Evolutionary conservation across 495 filamentous ascomycete genomes (phyloP), one percentile per base, ranked within the genome.

Genomic region (Haplographium delicatum): DNA sequence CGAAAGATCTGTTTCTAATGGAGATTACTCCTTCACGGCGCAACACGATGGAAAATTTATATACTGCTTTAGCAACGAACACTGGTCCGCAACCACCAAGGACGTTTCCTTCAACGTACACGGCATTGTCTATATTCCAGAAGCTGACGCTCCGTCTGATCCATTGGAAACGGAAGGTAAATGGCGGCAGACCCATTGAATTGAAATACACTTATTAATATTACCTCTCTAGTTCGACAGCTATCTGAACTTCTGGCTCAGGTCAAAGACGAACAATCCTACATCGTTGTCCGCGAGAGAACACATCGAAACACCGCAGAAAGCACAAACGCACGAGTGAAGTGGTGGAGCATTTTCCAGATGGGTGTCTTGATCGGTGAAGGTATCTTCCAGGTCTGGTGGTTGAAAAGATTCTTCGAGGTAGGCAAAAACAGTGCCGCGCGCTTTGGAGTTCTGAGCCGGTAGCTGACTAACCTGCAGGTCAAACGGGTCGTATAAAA

Each of bases 271-370:
- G 93, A 98, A 70, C 93, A 98, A 71, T 82, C 86, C 51, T 98
- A 98, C 69, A 98, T 98, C 57, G 87, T 98, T 31, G 74, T 96
- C 41, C 83, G 93, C 53, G 93, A 98, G 72, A 79, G 94, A 54
- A 91, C 88, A 48, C 93, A 98, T 77, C 80, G 93, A 58, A 97
- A 98, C 72, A 98, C 93, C 4, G 93, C 93, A 41, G 93, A 98
- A 76, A 96, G 89, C 79, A 98, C 93, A 50, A 98, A 98, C 68
- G 80, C 82, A 53, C 75, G 93, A 46, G 93, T 98, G 52, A 98
- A 98, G 72, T 98, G 93, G 93, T 98, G 94, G 94, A 96, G 91
- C 65, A 79, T 97, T 53, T 97, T 97, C 70, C 90, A 97, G 69
- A 77, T 98, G 50, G 79, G 82, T 44, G 85, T 98, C 47, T 78